phyloP scores from a whole-genome alignment of 306 rosid genomes.

The Ochetophila trinervis region DNA sequence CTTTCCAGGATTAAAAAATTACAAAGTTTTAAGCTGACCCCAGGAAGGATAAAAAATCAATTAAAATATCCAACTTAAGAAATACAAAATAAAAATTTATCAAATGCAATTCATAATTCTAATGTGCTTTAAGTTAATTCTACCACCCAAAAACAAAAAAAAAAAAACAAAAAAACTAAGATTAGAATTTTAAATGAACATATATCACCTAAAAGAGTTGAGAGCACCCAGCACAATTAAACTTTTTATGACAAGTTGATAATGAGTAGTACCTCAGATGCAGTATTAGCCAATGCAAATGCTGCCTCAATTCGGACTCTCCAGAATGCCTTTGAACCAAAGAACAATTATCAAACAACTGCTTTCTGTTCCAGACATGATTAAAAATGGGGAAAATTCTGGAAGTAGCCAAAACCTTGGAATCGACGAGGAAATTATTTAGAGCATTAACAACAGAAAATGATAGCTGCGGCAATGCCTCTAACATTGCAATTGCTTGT shows the following conservation, averaged over 20 bases:
- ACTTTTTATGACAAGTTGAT: slow-evolving; percentile 2
- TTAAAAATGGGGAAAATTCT: slow-evolving; percentile 7
- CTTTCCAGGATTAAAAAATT: too few relatives aligned
- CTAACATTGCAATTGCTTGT: slow-evolving; percentile 80
- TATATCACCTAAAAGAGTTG: neutral
- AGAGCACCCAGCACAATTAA: neutral
- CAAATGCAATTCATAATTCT: too few relatives aligned
- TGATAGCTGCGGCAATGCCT: slow-evolving; percentile 72
- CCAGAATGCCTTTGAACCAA: slow-evolving; percentile 74
- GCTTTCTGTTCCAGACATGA: slow-evolving; percentile 11
- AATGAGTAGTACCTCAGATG: slow-evolving; percentile 76
- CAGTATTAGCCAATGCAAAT: slow-evolving; percentile 82
- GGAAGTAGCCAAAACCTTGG: slow-evolving; percentile 59
- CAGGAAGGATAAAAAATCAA: too few relatives aligned
- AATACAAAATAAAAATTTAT: too few relatives aligned
- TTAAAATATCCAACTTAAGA: too few relatives aligned
- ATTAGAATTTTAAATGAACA: neutral
- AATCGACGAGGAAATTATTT: slow-evolving; percentile 79
- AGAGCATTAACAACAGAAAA: slow-evolving; percentile 84
- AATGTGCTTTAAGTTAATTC: too few relatives aligned
- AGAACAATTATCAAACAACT: slow-evolving; percentile 30
- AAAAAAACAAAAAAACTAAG: too few relatives aligned
- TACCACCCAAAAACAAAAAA: too few relatives aligned
- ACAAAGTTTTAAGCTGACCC: too few relatives aligned
- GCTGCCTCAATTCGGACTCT: slow-evolving; percentile 95